These are phyloP conservation scores for Fistulinella prunicolor DNA, from an alignment of 768 basidiomycete genomes.

Conservation along the genomic window DNA sequence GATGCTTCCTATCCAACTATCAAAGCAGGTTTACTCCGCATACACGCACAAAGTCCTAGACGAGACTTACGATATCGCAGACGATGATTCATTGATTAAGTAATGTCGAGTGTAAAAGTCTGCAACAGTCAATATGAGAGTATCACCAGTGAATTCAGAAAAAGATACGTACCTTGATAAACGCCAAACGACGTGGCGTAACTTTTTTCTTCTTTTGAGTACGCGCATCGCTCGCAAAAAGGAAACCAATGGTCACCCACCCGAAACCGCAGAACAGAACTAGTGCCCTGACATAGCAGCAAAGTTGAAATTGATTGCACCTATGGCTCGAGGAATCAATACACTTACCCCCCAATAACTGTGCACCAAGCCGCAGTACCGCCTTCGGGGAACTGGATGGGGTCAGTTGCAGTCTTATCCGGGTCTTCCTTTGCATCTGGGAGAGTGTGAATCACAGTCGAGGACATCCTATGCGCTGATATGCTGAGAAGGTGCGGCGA, in stretches of 20 bases:
- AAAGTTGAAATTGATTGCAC: background rate
- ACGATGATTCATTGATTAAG: constrained; percentile 32
- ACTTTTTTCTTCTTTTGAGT: constrained; percentile 17
- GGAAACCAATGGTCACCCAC: constrained; percentile 5
- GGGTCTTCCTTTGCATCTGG: constrained; percentile 1
- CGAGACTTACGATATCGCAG: constrained; percentile 35
- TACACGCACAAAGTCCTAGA: background rate
- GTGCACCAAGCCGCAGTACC: constrained; percentile 25
- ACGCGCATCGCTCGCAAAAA: background rate
- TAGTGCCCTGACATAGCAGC: constrained; percentile 22
- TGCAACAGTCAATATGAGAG: constrained; percentile 8
- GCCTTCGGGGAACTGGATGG: constrained; percentile 27
- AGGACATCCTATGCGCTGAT: constrained; percentile 4
- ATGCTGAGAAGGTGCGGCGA: background rate
- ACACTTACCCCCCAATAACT: constrained; percentile 23
- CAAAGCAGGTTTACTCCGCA: background rate
- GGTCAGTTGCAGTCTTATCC: background rate
- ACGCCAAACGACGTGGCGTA: constrained; percentile 38
- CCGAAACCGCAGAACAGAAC: constrained; percentile 35
- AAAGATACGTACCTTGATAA: constrained; percentile 33
- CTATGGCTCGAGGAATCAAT: background rate
- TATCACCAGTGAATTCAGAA: background rate
- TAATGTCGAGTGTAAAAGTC: constrained; percentile 39
- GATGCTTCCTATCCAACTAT: constrained; percentile 46
- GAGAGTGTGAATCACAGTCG: constrained; percentile 3